Evolutionary conservation across 768 basidiomycete species (phyloP), one percentile per base, ranked within the genome.

Genomic region (Coprinellus micaceus): DNA sequence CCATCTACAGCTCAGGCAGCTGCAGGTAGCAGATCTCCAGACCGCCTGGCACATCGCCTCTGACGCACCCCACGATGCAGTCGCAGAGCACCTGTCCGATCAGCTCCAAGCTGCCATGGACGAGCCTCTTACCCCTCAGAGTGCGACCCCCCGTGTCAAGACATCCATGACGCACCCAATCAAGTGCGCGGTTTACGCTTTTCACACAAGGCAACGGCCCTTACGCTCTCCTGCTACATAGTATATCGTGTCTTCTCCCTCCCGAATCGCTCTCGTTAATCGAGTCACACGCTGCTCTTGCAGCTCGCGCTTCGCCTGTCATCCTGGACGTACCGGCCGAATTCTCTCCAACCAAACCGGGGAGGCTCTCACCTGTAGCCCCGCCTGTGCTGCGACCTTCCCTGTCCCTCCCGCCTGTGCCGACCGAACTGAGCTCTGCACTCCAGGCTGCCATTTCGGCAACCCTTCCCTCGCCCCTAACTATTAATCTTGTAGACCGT

Each of bases 141-240:
- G 43, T 50, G 36, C 39, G 29, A 36, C 57, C 47, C 47, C 44
- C 52, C 53, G 61, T 41, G 22, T 86, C 56, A 93, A 90, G 65
- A 93, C 90, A 1, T 91, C 89, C 2, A 76, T 81, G 22, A 81
- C 87, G 0, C 91, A 93, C 69, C 91, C 92, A 6, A 89, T 95
- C 66, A 91, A 92, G 89, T 90, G 59, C 51, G 81, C 36, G 39
- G 28, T 73, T 28, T 46, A n/a, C 30, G 21, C 24, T 30, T 33
- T 7, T 43, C 49, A 39, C 21, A 64, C 73, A 50, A 72, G 71
- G 19, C 59, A 63, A 6, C 72, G 33, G 33, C 33, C 24, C 45
- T 60, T 25, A 53, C 28, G 15, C 29, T 51, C 29, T 53, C 29
- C 53, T 17, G n/a, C n/a, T n/a, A n/a, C n/a, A n/a, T 63, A 85